phyloP scores from a whole-genome alignment of 768 basidiomycete genomes.

The Leccinum variicolor region DNA sequence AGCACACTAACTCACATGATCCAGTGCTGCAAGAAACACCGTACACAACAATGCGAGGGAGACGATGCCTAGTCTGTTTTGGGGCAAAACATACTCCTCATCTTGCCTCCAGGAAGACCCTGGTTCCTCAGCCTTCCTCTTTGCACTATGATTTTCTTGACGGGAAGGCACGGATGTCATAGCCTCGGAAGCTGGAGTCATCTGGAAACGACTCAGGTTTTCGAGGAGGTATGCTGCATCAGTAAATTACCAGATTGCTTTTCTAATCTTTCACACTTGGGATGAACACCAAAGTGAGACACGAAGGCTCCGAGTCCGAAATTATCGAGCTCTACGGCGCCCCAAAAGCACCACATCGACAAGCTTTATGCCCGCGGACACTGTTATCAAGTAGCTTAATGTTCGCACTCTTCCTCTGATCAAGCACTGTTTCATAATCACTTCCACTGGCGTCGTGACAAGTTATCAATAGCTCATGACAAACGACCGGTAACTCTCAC shows the following conservation, averaged over 20 bases:
- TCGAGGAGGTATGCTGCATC: not conserved
- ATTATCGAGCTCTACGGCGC: not conserved
- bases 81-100: conserved; percentile 51
- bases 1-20: conserved; percentile 40
- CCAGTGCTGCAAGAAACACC: conserved; percentile 43
- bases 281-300: not conserved
- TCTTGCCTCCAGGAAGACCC: conserved; percentile 50
- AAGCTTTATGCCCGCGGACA: not conserved
- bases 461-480: not conserved
- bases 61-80: conserved; percentile 13
- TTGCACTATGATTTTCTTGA: not conserved
- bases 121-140: conserved; percentile 17
- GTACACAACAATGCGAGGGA: conserved; percentile 21
- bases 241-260: not conserved
- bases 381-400: not conserved
- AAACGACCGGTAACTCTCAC: not conserved
- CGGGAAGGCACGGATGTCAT: not conserved
- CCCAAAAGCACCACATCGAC: not conserved
- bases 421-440: not conserved
- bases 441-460: not conserved
- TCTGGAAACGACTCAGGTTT: not conserved
- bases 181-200: not conserved
- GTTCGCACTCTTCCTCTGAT: not conserved
- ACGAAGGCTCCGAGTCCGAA: not conserved
- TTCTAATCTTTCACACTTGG: not conserved